These are phyloP conservation scores for Lathyrus sativus DNA, from an alignment of 306 rosid genomes.

Conservation along the genomic window DNA sequence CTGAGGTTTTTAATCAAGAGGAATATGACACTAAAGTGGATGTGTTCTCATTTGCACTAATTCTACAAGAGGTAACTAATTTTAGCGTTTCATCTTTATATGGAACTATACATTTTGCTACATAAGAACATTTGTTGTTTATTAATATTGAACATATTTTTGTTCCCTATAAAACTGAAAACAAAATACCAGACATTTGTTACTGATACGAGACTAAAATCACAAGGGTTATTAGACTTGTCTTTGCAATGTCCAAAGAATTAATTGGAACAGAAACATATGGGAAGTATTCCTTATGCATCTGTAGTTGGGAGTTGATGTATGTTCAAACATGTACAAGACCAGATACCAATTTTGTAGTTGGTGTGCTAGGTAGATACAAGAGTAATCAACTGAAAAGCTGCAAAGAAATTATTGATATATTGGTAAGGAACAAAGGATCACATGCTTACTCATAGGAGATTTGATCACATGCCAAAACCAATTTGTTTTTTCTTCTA, in stretches of 20 bases:
- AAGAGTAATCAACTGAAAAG: too few relatives aligned
- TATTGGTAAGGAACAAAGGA: too few relatives aligned
- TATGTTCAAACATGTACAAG: too few relatives aligned
- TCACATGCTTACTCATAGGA: too few relatives aligned
- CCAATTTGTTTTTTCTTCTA: neutral
- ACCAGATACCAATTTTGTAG: too few relatives aligned
- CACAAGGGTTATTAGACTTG: too few relatives aligned
- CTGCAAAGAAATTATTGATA: too few relatives aligned
- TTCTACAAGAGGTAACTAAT: constrained; percentile 83
- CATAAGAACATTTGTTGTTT: constrained; percentile 1
- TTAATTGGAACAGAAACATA: too few relatives aligned
- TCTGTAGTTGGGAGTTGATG: too few relatives aligned
- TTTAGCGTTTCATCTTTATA: constrained; percentile 17
- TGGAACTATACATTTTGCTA: constrained; percentile 10
- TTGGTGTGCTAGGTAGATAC: too few relatives aligned
- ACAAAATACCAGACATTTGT: neutral
- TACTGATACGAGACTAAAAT: neutral
- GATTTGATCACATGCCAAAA: neutral
- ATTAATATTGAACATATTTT: neutral
- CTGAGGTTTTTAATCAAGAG: constrained; percentile 76
- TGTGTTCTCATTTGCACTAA: constrained; percentile 87
- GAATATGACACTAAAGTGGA: constrained; percentile 97
- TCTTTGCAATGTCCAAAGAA: too few relatives aligned
- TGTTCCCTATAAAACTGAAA: neutral
- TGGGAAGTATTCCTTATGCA: too few relatives aligned